These are phyloP conservation scores for Durotheca rogersii DNA, from an alignment of 495 filamentous ascomycete species.

Conservation along the genomic window DNA sequence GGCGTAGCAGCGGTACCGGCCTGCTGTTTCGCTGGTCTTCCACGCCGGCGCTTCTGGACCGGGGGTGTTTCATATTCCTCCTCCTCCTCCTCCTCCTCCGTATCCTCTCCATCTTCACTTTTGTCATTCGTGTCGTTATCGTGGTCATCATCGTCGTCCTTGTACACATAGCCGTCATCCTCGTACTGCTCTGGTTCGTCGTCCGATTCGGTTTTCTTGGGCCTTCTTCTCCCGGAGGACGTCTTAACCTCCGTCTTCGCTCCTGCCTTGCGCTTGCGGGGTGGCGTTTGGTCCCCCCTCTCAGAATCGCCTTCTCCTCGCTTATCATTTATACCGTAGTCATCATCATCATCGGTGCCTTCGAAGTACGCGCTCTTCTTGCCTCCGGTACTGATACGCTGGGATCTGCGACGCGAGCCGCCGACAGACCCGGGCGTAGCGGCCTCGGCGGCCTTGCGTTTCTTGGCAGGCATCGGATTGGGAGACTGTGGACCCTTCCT, in stretches of 20 bases:
- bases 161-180: constrained; percentile 23
- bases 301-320: neutral
- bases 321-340: constrained; percentile 18
- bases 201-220: constrained; percentile 21
- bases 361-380: constrained; percentile 47
- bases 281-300: neutral
- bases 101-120: constrained; percentile 30
- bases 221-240: constrained; percentile 12
- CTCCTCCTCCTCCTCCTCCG: constrained; percentile 24
- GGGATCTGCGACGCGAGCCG: constrained; percentile 37
- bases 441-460: constrained; percentile 20
- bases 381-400: constrained; percentile 36
- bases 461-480: constrained; percentile 29
- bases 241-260: constrained; percentile 8
- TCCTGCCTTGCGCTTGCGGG: constrained; percentile 6
- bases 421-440: constrained; percentile 3
- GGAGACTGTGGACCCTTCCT: neutral
- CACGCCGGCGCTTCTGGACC: constrained; percentile 22
- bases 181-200: constrained; percentile 26
- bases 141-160: constrained; percentile 26
- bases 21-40: constrained; percentile 20
- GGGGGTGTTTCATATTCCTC: constrained; percentile 23
- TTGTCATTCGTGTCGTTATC: constrained; percentile 19
- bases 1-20: neutral
- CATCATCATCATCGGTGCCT: constrained; percentile 21